phyloP scores from a whole-genome alignment of 306 rosid genomes.

The Cucumis hystrix region DNA sequence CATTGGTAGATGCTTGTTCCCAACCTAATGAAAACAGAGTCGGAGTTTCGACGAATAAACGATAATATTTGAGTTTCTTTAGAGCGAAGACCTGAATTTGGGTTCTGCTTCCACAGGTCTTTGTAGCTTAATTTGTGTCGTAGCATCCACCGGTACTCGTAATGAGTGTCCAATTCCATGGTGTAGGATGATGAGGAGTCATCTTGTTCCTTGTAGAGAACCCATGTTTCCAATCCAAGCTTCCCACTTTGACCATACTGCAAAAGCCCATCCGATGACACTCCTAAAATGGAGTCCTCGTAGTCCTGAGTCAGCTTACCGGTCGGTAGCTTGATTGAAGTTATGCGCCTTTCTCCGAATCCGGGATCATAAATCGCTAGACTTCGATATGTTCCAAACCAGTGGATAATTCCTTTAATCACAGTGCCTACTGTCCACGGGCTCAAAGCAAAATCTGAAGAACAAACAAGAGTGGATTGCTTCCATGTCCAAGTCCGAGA shows the following conservation, averaged over 20 bases:
- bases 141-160: slow-evolving; percentile 30
- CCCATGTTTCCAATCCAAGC: slow-evolving; percentile 63
- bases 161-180: slow-evolving; percentile 10
- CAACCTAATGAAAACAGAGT: slow-evolving; percentile 34
- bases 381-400: slow-evolving; percentile 56
- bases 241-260: slow-evolving; percentile 66
- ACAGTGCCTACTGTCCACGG: slow-evolving; percentile 54
- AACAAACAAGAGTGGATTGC: slow-evolving; percentile 51
- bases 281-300: slow-evolving; percentile 61
- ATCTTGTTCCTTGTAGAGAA: slow-evolving; percentile 32
- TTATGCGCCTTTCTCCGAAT: slow-evolving; percentile 40
- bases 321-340: slow-evolving; percentile 35
- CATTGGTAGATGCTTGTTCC: slow-evolving; percentile 39
- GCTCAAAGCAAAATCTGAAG: slow-evolving; percentile 38
- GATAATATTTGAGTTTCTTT: slow-evolving; percentile 53
- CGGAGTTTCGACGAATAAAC: slow-evolving; percentile 44
- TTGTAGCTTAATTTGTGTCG: slow-evolving; percentile 35
- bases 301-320: slow-evolving; percentile 40
- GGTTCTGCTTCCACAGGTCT: slow-evolving; percentile 45
- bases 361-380: slow-evolving; percentile 63
- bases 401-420: slow-evolving; percentile 46
- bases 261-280: slow-evolving; percentile 57
- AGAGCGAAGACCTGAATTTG: slow-evolving; percentile 24
- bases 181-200: slow-evolving; percentile 12
- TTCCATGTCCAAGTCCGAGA: slow-evolving; percentile 58